Evolutionary conservation across 495 filamentous ascomycete genomes (phyloP).

Genomic region (Aspergillus kassunensis): DNA sequence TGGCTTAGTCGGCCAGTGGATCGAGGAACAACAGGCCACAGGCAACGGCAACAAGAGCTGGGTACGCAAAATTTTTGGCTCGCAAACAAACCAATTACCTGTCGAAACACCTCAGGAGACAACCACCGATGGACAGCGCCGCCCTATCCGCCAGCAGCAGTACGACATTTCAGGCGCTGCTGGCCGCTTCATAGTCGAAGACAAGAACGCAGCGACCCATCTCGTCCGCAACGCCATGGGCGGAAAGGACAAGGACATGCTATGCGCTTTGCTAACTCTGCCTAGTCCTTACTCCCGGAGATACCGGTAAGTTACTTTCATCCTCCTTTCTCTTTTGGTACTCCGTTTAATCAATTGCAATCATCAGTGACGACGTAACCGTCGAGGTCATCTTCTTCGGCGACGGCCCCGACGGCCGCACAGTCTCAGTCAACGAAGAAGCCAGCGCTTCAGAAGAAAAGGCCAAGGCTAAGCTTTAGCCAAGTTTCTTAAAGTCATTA

Average conservation of each 20-base stretch:
- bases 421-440: conserved; percentile 78
- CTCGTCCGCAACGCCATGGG: conserved; percentile 93
- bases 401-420: conserved; percentile 65
- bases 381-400: conserved; percentile 99
- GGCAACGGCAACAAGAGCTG: conserved; percentile 42
- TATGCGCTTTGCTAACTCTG: conserved; percentile 88
- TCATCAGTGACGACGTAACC: conserved; percentile 78
- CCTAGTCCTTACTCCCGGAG: conserved; percentile 85
- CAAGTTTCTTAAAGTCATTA: too few relatives aligned
- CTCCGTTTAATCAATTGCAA: not conserved
- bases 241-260: conserved; percentile 88
- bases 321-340: not conserved
- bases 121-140: conserved; percentile 52
- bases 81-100: conserved; percentile 45
- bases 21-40: conserved; percentile 63
- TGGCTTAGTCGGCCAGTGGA: conserved; percentile 93
- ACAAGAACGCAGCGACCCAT: conserved; percentile 95
- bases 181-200: conserved; percentile 85
- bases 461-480: conserved; percentile 56
- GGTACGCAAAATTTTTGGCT: conserved; percentile 49
- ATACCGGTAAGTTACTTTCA: conserved; percentile 61
- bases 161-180: conserved; percentile 68
- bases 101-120: conserved; percentile 48
- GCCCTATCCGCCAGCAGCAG: conserved; percentile 80
- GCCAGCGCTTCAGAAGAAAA: conserved; percentile 63